Percentiles rank a stretch among this genome's conserved stretches.
These are phyloP conservation scores for Trichoderma sp. DNA, from an alignment of 2,329 filamentous ascomycete species.

Conservation along the genomic window DNA sequence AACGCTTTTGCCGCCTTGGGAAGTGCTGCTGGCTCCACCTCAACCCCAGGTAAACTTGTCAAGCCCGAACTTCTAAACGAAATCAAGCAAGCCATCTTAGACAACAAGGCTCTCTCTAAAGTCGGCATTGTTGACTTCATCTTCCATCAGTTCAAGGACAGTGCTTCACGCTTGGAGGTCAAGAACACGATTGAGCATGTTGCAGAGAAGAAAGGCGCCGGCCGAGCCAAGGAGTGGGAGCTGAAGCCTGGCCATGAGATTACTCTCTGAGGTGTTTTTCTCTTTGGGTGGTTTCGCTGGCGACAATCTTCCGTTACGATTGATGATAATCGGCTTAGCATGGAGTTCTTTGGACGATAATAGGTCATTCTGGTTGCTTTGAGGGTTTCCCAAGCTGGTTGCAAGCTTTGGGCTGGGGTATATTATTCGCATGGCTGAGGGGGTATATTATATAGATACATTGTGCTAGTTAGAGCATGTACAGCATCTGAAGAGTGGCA, in stretches of 20 bases:
- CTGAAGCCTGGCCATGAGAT: constrained; percentile 41
- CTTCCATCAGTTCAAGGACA: constrained; percentile 38
- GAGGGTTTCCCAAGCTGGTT: neutral
- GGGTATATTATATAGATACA: neutral
- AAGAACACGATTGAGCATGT: constrained; percentile 43
- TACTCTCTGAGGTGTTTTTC: constrained; percentile 24
- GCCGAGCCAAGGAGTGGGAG: constrained; percentile 39
- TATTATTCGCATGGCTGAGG: neutral
- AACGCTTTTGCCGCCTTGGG: constrained; percentile 40
- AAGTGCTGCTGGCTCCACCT: constrained; percentile 19
- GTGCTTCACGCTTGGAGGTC: constrained; percentile 39
- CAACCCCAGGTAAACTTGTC: constrained; percentile 32
- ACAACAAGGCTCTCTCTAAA: constrained; percentile 41
- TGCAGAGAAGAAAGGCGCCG: constrained; percentile 40
- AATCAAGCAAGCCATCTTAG: constrained; percentile 41
- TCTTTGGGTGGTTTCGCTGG: neutral
- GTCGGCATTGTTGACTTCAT: constrained; percentile 41
- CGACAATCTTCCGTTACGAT: constrained; percentile 12
- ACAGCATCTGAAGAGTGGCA: neutral
- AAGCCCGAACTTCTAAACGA: constrained; percentile 41
- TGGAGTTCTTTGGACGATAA: constrained; percentile 16
- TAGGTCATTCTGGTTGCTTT: neutral
- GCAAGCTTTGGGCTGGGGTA: neutral
- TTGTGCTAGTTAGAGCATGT: neutral
- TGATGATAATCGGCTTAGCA: constrained; percentile 19